These are phyloP conservation scores for Athelia psychrophila DNA, from an alignment of 1,284 basidiomycete genomes.

Conservation along the genomic window DNA sequence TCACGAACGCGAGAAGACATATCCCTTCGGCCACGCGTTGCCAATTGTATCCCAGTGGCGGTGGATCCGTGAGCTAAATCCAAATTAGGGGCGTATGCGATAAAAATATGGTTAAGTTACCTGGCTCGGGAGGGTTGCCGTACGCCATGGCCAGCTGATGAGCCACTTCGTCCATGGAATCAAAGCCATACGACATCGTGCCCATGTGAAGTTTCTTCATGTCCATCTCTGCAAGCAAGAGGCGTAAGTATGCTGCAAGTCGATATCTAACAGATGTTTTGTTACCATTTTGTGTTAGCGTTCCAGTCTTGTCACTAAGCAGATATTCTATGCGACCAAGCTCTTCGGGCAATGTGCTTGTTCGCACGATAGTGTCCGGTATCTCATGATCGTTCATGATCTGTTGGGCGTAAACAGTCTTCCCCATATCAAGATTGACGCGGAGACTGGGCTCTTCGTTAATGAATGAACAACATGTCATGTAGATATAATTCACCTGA, in stretches of 20 bases:
- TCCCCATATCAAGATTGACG: slow-evolving; percentile 99
- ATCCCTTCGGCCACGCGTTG: slow-evolving; percentile 84
- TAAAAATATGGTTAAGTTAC: slow-evolving; percentile 21
- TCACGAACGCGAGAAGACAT: slow-evolving; percentile 96
- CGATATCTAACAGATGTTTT: slow-evolving; percentile 2
- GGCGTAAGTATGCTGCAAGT: not conserved
- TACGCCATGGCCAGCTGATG: slow-evolving; percentile 85
- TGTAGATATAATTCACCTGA: slow-evolving; percentile 65
- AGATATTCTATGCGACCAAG: slow-evolving; percentile 96
- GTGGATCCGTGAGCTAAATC: slow-evolving; percentile 48
- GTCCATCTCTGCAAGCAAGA: slow-evolving; percentile 84
- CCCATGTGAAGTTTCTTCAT: slow-evolving; percentile 99
- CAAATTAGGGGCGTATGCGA: slow-evolving; percentile 18
- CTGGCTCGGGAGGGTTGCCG: slow-evolving; percentile 53
- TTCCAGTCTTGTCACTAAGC: slow-evolving; percentile 97
- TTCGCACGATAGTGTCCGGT: slow-evolving; percentile 93
- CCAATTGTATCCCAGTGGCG: slow-evolving; percentile 76
- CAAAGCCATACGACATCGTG: slow-evolving; percentile 94
- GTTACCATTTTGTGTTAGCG: slow-evolving; percentile 93
- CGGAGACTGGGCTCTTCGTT: slow-evolving; percentile 62
- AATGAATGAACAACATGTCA: not conserved
- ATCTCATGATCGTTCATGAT: slow-evolving; percentile 95
- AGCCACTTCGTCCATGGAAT: slow-evolving; percentile 97
- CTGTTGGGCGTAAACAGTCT: slow-evolving; percentile 95
- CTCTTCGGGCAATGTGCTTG: slow-evolving; percentile 96